Evolutionary conservation across 169 alveolate genomes (phyloP), one percentile per base, ranked within the genome.

Genomic region (Blepharisma undulans): DNA sequence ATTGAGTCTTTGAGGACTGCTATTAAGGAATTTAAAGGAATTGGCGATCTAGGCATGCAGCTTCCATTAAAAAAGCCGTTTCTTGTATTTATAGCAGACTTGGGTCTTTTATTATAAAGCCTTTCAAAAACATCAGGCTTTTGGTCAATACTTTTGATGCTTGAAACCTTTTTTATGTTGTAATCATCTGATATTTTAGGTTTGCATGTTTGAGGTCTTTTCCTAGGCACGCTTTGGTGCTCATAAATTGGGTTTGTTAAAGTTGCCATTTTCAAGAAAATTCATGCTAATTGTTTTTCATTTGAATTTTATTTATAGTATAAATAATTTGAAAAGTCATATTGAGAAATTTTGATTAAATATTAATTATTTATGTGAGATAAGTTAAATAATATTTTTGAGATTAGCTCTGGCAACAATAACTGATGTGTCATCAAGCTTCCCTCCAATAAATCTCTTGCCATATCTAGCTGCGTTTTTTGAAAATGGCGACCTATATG

Each of bases 401-500:
- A 78, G 48, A 2, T 48, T 74, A 12, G 29, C 89, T 30, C 32
- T 2, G 60, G 89, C 74, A 6, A 82, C 89, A 10, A 82, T 59
- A 4, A 82, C 89, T 19, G 78, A 32, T n/a, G 89, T 82, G n/a
- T 82, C 89, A 60, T 82, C 89, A 21, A 82, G 76, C n/a, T 82
- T 82, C 32, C 89, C 89, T 82, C 89, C 89, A 60, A 48, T 48
- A 30, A 32, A 82, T 27, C 89, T 32, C 34, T 82, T 22, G 7
- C 89, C 89, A 59, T n/a, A 82, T 74, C 34, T 82, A 21, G 89
- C 89, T 22, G 89, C 89, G 48, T 82, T 82, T 60, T 82, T 82
- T 8, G 71, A n/a, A 82, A 82, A 82, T 5, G 89, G 89, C 19
- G 89, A 82, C 34, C 36, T 82, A 60, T 82, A 82, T 25, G 89